Conservation (phyloP, 2,329 filamentous ascomycete genomes). For the Penicillium sp. region DNA sequence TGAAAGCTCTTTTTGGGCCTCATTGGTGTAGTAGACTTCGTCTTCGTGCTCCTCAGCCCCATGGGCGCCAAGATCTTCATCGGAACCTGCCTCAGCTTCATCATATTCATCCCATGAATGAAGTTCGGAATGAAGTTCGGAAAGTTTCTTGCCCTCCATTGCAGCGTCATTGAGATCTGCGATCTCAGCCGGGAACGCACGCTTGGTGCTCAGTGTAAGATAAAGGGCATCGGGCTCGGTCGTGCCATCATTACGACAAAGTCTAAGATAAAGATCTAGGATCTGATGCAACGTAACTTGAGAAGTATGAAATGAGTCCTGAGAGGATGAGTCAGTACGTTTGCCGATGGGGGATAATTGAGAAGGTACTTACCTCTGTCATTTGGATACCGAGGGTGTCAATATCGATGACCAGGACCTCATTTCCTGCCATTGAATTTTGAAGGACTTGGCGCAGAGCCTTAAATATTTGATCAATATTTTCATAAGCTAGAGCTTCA, state of each 20-base stretch:
- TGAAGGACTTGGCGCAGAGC: conserved; percentile 56
- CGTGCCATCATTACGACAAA: conserved; percentile 59
- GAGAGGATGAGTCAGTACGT: conserved; percentile 27
- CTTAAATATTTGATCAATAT: conserved; percentile 55
- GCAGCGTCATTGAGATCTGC: conserved; percentile 53
- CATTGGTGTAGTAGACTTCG: conserved; percentile 5
- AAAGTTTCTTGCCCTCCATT: conserved; percentile 57
- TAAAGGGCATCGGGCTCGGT: conserved; percentile 56
- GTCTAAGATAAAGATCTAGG: conserved; percentile 57
- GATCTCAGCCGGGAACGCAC: conserved; percentile 54
- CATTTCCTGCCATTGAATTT: conserved; percentile 55
- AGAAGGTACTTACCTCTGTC: conserved; percentile 54
- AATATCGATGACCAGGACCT: conserved; percentile 57
- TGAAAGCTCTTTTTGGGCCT: conserved; percentile 10
- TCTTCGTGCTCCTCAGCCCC: conserved; percentile 18
- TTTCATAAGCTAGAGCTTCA: conserved; percentile 52
- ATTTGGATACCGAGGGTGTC: conserved; percentile 56
- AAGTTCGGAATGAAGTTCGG: conserved; percentile 48
- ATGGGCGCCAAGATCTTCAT: conserved; percentile 18
- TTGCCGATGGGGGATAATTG: conserved; percentile 2
- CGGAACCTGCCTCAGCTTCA: conserved; percentile 41
- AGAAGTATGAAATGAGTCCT: conserved; percentile 52
- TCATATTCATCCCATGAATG: conserved; percentile 48
- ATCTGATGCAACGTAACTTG: conserved; percentile 56
- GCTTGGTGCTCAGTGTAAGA: conserved; percentile 54